Base-by-base conservation (phyloP, 192 early-diverging fungal genomes). In the Polychytrium aggregatum region DNA sequence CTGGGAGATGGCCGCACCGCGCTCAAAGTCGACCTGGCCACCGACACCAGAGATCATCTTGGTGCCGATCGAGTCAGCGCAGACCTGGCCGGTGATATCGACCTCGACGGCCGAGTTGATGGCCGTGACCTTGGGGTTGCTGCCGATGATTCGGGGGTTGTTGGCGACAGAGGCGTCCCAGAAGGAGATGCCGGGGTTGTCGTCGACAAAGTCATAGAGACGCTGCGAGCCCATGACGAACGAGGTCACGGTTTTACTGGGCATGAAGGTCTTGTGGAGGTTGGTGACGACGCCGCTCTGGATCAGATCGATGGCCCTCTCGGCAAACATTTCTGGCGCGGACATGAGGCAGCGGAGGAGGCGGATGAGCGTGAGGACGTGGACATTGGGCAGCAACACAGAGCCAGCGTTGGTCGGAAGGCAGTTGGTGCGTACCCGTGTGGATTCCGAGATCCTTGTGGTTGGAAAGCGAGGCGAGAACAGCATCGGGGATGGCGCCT, bases 391-490 rank as follows among this genome's bases (percentile, higher is more conserved):
- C n/a, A n/a, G n/a, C n/a, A n/a, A n/a, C n/a, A n/a, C n/a, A n/a
- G n/a, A n/a, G n/a, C n/a, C n/a, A n/a, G n/a, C n/a, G n/a, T n/a
- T n/a, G n/a, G n/a, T n/a, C n/a, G n/a, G n/a, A n/a, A n/a, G n/a
- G n/a, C n/a, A n/a, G n/a, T n/a, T n/a, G 11, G 29, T 29, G 28
- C 33, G 8, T 25, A 37, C 55, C 67, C n/a, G 72, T 74, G 44
- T 74, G 72, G 22, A 74, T 59, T n/a, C 72, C 72, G 18, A 74
- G 59, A 40, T 65, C 41, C 50, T 65, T 65, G 50, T 74, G 72
- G 41, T 54, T 20, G 22, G 43, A 57, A 11, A 74, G 51, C 17
- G 53, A 48, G 16, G 35, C 53, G n/a, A 74, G 52, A 7, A 74
- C 71, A 9, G 71, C 71, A 46, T 74, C 64, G 18, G 71, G 71